Conservation (phyloP, 805 yeast species). For the Saccharomycopsis sp. region DNA sequence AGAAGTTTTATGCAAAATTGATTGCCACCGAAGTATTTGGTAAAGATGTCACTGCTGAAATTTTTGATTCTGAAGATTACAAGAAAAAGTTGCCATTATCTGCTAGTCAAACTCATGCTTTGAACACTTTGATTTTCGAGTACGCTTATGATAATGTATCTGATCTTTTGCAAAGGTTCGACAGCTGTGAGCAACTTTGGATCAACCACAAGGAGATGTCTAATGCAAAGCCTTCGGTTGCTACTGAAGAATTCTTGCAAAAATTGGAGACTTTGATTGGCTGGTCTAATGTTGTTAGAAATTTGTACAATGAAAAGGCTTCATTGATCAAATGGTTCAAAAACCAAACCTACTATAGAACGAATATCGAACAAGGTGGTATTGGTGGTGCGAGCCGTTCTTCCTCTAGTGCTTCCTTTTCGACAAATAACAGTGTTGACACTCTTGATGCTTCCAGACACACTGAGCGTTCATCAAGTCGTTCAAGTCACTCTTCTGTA, state of each 20-base stretch:
- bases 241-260: conserved; percentile 50
- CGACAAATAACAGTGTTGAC: too few species aligned
- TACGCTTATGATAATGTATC: conserved; percentile 44
- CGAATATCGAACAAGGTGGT: neutral
- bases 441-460: too few species aligned
- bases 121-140: conserved; percentile 20
- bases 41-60: neutral
- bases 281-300: conserved; percentile 70
- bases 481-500: too few species aligned
- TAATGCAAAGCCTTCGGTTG: conserved; percentile 64
- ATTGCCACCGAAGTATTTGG: conserved; percentile 4
- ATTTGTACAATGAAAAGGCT: conserved; percentile 52
- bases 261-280: conserved; percentile 72
- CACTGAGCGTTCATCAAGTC: too few species aligned
- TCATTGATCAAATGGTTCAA: conserved; percentile 56
- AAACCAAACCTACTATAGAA: conserved; percentile 5
- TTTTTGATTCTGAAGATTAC: conserved; percentile 7
- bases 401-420: too few species aligned
- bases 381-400: neutral
- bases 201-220: conserved; percentile 69
- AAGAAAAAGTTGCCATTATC: conserved; percentile 5
- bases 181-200: conserved; percentile 69
- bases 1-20: conserved; percentile 7
- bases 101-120: conserved; percentile 4
- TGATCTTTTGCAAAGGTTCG: conserved; percentile 49